These are phyloP conservation scores for Allium cepa DNA, from an alignment of 106 monocot species.

Conservation along the genomic window DNA sequence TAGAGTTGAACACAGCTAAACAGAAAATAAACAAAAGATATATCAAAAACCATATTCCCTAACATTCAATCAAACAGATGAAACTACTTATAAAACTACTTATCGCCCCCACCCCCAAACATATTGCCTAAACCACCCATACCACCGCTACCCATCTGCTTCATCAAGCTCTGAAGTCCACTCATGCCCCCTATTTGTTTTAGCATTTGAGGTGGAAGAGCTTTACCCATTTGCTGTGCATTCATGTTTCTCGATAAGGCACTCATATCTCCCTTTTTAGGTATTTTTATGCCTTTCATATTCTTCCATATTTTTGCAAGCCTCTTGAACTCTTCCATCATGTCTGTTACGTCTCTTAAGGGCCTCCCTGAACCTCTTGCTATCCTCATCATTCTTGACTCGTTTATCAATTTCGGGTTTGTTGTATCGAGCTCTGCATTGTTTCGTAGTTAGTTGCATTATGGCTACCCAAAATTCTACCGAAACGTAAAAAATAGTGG, in stretches of 20 bases:
- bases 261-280: slow-evolving; percentile 97
- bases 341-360: slow-evolving; percentile 59
- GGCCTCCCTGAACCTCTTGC: slow-evolving; percentile 73
- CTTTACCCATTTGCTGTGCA: slow-evolving; percentile 92
- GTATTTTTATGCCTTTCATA: slow-evolving; percentile 98
- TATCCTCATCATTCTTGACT: slow-evolving; percentile 77
- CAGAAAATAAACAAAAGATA: too few species aligned
- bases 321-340: slow-evolving; percentile 93
- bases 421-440: slow-evolving; percentile 81
- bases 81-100: slow-evolving; percentile 2
- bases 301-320: slow-evolving; percentile 89
- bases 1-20: too few species aligned
- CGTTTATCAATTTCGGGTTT: slow-evolving; percentile 81
- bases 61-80: too few species aligned
- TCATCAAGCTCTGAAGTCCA: slow-evolving; percentile 89
- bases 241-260: slow-evolving; percentile 85
- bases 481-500: too few species aligned
- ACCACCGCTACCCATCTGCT: slow-evolving; percentile 90
- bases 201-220: slow-evolving; percentile 79
- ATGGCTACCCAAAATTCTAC: too few species aligned
- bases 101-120: slow-evolving; percentile 45
- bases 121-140: slow-evolving; percentile 39
- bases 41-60: too few species aligned
- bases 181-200: slow-evolving; percentile 91
- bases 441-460: neutral